phyloP scores from a whole-genome alignment of 2,329 filamentous ascomycete genomes.

The Cladorrhinum sp. region DNA sequence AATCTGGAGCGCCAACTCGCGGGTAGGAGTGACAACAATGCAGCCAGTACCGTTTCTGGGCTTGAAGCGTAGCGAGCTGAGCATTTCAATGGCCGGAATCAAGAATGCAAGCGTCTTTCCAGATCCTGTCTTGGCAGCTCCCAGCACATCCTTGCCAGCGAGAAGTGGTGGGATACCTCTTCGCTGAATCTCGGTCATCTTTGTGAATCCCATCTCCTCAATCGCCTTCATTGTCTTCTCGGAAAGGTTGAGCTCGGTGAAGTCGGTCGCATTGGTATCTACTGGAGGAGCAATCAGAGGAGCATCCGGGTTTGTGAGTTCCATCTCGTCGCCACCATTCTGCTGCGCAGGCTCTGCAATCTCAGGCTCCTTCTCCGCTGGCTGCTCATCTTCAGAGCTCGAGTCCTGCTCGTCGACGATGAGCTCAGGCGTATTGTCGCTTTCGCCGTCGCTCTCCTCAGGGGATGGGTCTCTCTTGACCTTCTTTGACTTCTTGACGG shows the following conservation, averaged over 20 bases:
- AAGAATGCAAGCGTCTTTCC: constrained; percentile 96
- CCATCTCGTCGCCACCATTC: constrained; percentile 29
- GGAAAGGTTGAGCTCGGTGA: constrained; percentile 79
- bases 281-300: constrained; percentile 57
- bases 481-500: constrained; percentile 23
- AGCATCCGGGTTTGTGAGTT: constrained; percentile 38
- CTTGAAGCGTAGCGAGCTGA: constrained; percentile 87
- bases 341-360: constrained; percentile 31
- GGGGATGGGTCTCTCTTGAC: constrained; percentile 26
- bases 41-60: constrained; percentile 91
- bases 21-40: constrained; percentile 86
- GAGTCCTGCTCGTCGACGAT: constrained; percentile 5
- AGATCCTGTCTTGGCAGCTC: constrained; percentile 92
- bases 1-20: constrained; percentile 92
- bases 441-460: constrained; percentile 24
- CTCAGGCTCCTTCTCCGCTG: constrained; percentile 20
- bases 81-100: constrained; percentile 90
- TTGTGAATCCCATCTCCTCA: constrained; percentile 85
- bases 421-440: constrained; percentile 15
- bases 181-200: constrained; percentile 93
- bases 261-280: constrained; percentile 63
- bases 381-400: constrained; percentile 13
- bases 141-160: constrained; percentile 87
- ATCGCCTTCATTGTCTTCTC: constrained; percentile 88
- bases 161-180: constrained; percentile 83